Evolutionary conservation across 345 rosid species (phyloP).

Genomic region (Dimocarpus longan): DNA sequence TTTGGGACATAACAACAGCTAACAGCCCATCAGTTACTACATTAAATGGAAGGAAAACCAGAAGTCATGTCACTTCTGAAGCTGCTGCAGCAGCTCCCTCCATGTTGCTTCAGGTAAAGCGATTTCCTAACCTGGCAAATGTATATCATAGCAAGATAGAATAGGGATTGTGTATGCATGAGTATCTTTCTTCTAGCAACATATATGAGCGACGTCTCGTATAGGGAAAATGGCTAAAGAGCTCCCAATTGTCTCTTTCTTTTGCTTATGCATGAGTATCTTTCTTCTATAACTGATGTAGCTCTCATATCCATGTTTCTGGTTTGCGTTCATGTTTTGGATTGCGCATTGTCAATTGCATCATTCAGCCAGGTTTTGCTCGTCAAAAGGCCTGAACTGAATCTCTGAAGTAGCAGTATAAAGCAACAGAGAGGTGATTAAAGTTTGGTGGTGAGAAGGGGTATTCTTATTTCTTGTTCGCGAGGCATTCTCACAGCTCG

Average conservation of each 20-base stretch:
- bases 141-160: background rate
- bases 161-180: too few species aligned
- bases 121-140: background rate
- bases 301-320: constrained; percentile 25
- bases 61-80: constrained; percentile 62
- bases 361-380: constrained; percentile 84
- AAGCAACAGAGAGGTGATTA: background rate
- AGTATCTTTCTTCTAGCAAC: too few species aligned
- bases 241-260: background rate
- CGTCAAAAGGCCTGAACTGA: constrained; percentile 50
- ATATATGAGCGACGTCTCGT: background rate
- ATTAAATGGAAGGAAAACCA: constrained; percentile 69
- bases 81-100: constrained; percentile 65
- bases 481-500: constrained; percentile 15
- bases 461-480: background rate
- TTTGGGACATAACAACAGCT: constrained; percentile 81
- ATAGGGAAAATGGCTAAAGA: constrained; percentile 1
- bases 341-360: constrained; percentile 19
- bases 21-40: constrained; percentile 67
- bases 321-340: constrained; percentile 33
- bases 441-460: background rate
- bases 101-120: constrained; percentile 87
- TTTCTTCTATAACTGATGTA: constrained; percentile 25
- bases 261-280: constrained; percentile 2
- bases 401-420: constrained; percentile 30